phyloP scores from a whole-genome alignment of 2,329 filamentous ascomycete genomes.

The Orbilia brochopaga region DNA sequence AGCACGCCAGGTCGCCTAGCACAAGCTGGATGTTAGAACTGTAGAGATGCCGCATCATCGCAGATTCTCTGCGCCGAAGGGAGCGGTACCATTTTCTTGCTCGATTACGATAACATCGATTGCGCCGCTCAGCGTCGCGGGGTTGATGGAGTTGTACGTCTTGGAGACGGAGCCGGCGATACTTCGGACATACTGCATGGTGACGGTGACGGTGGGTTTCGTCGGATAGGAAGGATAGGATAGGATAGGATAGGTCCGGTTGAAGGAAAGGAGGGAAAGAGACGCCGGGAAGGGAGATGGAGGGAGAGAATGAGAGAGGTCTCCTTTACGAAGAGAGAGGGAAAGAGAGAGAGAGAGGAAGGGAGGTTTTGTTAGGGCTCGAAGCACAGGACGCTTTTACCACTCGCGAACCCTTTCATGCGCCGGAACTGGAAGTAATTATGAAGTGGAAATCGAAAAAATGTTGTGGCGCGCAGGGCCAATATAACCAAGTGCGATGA shows the following conservation, averaged over 20 bases:
- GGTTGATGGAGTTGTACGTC: constrained; percentile 99
- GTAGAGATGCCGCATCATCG: not conserved
- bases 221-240: not conserved
- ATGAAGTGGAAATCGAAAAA: constrained; percentile 19
- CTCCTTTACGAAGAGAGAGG: constrained; percentile 31
- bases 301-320: constrained; percentile 4
- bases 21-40: constrained; percentile 11
- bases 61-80: not conserved
- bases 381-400: constrained; percentile 21
- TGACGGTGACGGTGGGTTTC: not conserved
- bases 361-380: constrained; percentile 22
- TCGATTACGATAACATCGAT: constrained; percentile 99
- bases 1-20: constrained; percentile 77
- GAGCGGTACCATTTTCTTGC: constrained; percentile 77
- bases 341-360: too few relatives aligned
- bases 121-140: constrained; percentile 92
- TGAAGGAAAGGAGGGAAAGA: constrained; percentile 5
- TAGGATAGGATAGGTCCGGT: not conserved
- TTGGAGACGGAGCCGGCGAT: constrained; percentile 95
- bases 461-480: constrained; percentile 22
- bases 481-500: constrained; percentile 18
- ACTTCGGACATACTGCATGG: constrained; percentile 61
- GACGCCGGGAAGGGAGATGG: not conserved
- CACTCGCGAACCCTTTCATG: constrained; percentile 20
- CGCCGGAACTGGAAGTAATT: constrained; percentile 28